Percentiles rank a stretch among this genome's conserved stretches.
phyloP scores from a whole-genome alignment of 306 rosid genomes.

The Glycine latifolia region DNA sequence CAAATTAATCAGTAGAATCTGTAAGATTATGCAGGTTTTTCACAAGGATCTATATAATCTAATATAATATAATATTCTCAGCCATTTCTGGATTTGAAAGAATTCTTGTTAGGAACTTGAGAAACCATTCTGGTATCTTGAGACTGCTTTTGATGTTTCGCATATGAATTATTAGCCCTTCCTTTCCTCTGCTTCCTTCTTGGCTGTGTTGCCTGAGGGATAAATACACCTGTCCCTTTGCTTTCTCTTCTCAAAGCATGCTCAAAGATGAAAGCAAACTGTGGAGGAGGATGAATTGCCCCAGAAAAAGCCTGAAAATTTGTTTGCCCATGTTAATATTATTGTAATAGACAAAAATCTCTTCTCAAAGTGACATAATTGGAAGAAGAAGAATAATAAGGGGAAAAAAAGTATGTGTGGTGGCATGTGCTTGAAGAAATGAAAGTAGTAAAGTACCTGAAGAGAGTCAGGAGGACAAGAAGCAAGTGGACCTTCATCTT shows the following conservation, averaged over 20 bases:
- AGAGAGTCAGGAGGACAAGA: constrained; percentile 64
- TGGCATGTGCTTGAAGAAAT: constrained; percentile 19
- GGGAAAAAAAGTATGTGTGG: not conserved
- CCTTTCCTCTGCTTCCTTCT: constrained; percentile 77
- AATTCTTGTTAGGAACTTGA: constrained; percentile 56
- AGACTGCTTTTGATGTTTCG: constrained; percentile 67
- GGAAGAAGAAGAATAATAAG: too few species aligned
- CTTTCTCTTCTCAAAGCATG: constrained; percentile 70
- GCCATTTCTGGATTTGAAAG: constrained; percentile 61
- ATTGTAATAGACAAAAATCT: not conserved
- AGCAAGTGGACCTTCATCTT: constrained; percentile 71
- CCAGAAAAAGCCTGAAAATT: constrained; percentile 66
- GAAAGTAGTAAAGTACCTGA: constrained; percentile 58
- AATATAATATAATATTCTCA: constrained; percentile 21
- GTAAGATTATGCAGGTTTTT: constrained; percentile 36
- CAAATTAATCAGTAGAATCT: constrained; percentile 45
- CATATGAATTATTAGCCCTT: constrained; percentile 56
- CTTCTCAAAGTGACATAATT: not conserved
- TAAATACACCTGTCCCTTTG: constrained; percentile 98
- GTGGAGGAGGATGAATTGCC: constrained; percentile 65
- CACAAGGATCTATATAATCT: constrained; percentile 1
- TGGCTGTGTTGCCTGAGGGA: constrained; percentile 77
- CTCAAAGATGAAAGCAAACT: constrained; percentile 54
- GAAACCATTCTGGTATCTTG: constrained; percentile 62
- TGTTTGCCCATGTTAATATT: constrained; percentile 13